Percentiles rank a stretch among this genome's conserved stretches.
These are phyloP conservation scores for Agapanthus africanus DNA, from an alignment of 106 monocot genomes.

Conservation along the genomic window DNA sequence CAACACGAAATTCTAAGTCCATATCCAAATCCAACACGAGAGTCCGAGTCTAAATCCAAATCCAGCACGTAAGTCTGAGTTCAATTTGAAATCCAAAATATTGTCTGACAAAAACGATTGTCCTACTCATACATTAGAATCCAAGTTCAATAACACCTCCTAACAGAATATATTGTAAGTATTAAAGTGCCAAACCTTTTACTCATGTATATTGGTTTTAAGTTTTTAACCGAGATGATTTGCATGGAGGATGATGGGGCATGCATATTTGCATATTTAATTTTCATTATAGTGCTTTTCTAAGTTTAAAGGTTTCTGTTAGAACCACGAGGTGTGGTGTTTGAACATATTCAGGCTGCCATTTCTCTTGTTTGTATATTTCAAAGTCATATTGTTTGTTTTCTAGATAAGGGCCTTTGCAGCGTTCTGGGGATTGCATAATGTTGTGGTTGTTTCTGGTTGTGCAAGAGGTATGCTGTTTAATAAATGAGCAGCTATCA, in stretches of 20 bases:
- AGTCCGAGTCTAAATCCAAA: no score
- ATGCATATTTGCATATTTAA: not conserved
- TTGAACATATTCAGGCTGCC: conserved; percentile 12
- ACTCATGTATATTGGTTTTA: no score
- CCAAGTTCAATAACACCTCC: no score
- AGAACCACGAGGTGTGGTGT: not conserved
- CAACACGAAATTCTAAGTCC: no score
- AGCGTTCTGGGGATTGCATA: conserved; percentile 51
- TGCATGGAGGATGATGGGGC: not conserved
- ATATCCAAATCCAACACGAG: no score
- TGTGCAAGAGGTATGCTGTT: conserved; percentile 56
- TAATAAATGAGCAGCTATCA: conserved; percentile 27
- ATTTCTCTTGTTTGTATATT: conserved; percentile 18
- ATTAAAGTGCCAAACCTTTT: no score
- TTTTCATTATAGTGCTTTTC: not conserved
- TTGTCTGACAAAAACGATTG: no score
- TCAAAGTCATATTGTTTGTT: conserved; percentile 39
- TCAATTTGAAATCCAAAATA: no score
- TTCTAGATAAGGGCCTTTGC: conserved; percentile 54
- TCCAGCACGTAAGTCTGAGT: no score
- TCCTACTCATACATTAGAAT: no score
- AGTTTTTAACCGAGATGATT: not conserved
- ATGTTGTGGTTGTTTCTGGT: conserved; percentile 39
- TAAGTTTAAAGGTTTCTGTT: not conserved
- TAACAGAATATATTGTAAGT: no score